Conservation (phyloP, 1,139 yeast species). For the Schwanniomyces etchellsii region DNA sequence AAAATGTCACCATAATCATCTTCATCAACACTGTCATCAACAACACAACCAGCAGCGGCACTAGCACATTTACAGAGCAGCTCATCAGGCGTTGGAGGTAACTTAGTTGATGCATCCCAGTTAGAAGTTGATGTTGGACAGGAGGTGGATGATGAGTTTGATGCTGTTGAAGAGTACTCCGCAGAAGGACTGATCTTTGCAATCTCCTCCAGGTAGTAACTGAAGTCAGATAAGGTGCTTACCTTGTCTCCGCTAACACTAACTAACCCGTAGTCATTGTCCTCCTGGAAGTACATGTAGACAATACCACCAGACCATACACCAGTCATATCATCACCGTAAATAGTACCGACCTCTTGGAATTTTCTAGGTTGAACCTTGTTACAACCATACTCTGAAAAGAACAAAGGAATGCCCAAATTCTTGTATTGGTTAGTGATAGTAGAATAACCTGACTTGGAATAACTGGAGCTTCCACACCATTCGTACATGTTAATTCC, state of each 20-base stretch:
- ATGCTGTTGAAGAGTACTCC: conserved; percentile 17
- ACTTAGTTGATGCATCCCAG: conserved; percentile 51
- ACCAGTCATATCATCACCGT: conserved; percentile 58
- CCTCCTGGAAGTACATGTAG: conserved; percentile 84
- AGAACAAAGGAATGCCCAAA: conserved; percentile 75
- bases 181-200: conserved; percentile 44
- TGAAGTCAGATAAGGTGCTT: conserved; percentile 42
- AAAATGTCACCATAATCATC: conserved; percentile 53
- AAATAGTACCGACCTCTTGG: conserved; percentile 62
- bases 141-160: conserved; percentile 16
- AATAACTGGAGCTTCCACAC: conserved; percentile 75
- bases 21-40: conserved; percentile 33
- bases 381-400: conserved; percentile 91
- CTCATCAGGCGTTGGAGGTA: conserved; percentile 69
- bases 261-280: conserved; percentile 76
- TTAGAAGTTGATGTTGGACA: conserved; percentile 50
- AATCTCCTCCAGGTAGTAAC: conserved; percentile 52
- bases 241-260: conserved; percentile 36
- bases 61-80: conserved; percentile 54
- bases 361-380: conserved; percentile 56
- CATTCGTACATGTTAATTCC: conserved; percentile 96
- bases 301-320: conserved; percentile 94
- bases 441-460: conserved; percentile 63
- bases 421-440: conserved; percentile 69
- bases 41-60: conserved; percentile 46